Conservation (phyloP, 768 basidiomycete species). For the Rhodotorula paludigena region DNA sequence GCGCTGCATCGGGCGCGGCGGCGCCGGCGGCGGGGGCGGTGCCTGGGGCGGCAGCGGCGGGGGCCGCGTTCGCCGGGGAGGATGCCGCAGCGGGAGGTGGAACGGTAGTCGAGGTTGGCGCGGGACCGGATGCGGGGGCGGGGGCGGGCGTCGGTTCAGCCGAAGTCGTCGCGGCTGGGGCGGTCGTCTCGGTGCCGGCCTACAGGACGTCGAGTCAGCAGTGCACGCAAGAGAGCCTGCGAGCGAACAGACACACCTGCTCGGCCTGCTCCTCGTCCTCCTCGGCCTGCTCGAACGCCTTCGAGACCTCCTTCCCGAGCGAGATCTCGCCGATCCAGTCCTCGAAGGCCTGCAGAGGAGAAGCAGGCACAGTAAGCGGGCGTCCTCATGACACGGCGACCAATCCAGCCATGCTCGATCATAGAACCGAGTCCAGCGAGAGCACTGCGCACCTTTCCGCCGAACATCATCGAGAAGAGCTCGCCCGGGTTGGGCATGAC, state of each 20-base stretch:
- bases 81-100: not conserved
- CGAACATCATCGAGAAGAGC: slow-evolving; percentile 93
- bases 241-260: no score
- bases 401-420: no score
- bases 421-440: no score
- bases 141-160: not conserved
- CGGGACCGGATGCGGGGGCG: no score
- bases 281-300: slow-evolving; percentile 23
- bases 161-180: not conserved
- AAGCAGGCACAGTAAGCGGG: not conserved
- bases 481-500: slow-evolving; percentile 87
- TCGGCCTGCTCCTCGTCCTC: slow-evolving; percentile 15
- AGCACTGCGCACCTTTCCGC: slow-evolving; percentile 50
- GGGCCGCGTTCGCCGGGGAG: not conserved
- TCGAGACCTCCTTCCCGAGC: slow-evolving; percentile 62
- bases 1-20: slow-evolving; percentile 1
- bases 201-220: no score
- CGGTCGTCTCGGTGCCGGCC: not conserved
- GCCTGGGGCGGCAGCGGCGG: slow-evolving; percentile 50
- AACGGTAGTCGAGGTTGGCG: not conserved
- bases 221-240: slow-evolving; percentile 55
- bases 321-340: slow-evolving; percentile 90
- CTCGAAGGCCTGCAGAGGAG: not conserved
- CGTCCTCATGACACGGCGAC: no score
- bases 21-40: slow-evolving; percentile 42